phyloP scores from a whole-genome alignment of 495 filamentous ascomycete genomes.

The Xylaria acuta region DNA sequence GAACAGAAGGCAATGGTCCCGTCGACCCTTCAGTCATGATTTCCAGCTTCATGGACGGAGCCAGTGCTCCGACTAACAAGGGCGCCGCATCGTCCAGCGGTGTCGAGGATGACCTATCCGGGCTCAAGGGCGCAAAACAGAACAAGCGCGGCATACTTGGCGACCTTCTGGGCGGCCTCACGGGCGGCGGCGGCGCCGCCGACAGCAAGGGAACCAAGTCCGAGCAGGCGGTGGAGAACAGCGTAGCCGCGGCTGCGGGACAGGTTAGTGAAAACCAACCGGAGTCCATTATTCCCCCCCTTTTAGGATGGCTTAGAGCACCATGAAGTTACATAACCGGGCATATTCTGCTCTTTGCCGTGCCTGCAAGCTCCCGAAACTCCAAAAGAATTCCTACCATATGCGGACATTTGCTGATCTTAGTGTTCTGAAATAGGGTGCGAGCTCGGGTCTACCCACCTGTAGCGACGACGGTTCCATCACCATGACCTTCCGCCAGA shows the following conservation, averaged over 20 bases:
- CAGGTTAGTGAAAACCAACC: conserved; percentile 16
- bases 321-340: neutral
- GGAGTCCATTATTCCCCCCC: neutral
- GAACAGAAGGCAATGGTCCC: conserved; percentile 62
- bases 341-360: neutral
- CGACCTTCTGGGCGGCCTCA: conserved; percentile 32
- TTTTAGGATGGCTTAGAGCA: neutral
- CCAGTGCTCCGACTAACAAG: conserved; percentile 44
- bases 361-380: neutral
- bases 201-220: conserved; percentile 44
- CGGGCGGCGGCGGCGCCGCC: conserved; percentile 22
- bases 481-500: conserved; percentile 60
- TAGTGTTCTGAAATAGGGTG: conserved; percentile 33
- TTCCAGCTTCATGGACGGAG: conserved; percentile 49
- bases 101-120: conserved; percentile 43
- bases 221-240: conserved; percentile 46
- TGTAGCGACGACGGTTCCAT: conserved; percentile 60
- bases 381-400: neutral
- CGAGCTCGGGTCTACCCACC: conserved; percentile 56
- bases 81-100: conserved; percentile 40
- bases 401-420: neutral
- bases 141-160: conserved; percentile 24
- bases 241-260: conserved; percentile 51
- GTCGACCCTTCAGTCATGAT: conserved; percentile 56
- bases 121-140: conserved; percentile 19